Evolutionary conservation across 2,329 filamentous ascomycete genomes (phyloP), one percentile per base, ranked within the genome.

Genomic region (Fusarium equiseti): DNA sequence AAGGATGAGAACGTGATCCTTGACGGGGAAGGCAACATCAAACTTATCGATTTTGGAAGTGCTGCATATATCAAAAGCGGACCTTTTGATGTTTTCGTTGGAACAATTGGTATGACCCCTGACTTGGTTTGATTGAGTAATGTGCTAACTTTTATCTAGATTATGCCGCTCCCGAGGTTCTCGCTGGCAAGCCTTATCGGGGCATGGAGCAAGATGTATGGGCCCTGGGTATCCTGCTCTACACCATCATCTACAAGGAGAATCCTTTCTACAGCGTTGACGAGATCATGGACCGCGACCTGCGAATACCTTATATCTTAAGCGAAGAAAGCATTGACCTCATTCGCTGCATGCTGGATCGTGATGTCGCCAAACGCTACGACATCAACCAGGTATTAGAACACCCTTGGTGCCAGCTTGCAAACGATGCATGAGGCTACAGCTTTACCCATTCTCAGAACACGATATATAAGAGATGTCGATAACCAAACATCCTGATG

Each of bases 241-340:
- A 99, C 84, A 99, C 96, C 29, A 98, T 99, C 77, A 92, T 98
- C 77, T 99, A 99, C 87, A 99, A 98, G 83, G 96, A 99, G 83
- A 99, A 99, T 78, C 95, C 96, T 1, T 99, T 98, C 81, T 98
- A 98, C 86, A 97, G 92, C 81, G 96, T 98, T 76, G 96, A 99
- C 80, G 96, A 99, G 84, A 99, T 99, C 77, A 97, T 98, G 89
- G 96, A 99, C 79, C 95, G 95, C 77, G 95, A 98, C 75, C 85
- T 99, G 63, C 89, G 96, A 50, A 91, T 99, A 29, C 96, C 96
- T 0, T 98, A 93, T 79, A 88, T 92, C 35, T 90, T 95, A 83
- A 94, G 93, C 79, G 94, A 98, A 71, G 92, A 95, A 72, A 97
- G 94, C 80, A 97, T 99, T 72, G 92, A 98, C 75, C 85, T 99